These are phyloP conservation scores for Suillus subalutaceus DNA, from an alignment of 768 basidiomycete genomes.

Conservation along the genomic window DNA sequence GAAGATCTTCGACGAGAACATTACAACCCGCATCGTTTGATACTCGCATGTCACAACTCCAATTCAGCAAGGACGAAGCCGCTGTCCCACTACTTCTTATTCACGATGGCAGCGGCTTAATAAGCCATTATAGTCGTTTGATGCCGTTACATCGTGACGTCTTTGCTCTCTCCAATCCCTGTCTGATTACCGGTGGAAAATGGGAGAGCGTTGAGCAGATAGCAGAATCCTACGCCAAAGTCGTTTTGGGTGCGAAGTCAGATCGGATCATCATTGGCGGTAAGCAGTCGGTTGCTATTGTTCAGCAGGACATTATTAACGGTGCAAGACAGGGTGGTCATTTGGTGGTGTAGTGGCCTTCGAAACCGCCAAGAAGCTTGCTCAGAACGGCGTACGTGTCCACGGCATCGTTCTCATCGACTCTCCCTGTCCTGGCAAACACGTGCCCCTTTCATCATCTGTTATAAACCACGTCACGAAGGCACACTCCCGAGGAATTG, in stretches of 20 bases:
- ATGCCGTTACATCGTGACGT: constrained; percentile 50
- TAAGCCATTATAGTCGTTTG: constrained; percentile 52
- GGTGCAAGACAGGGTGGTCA: constrained; percentile 62
- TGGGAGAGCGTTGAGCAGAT: constrained; percentile 58
- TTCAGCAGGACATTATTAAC: constrained; percentile 13
- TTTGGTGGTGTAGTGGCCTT: constrained; percentile 77
- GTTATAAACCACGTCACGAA: constrained; percentile 51
- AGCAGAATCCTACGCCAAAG: constrained; percentile 50
- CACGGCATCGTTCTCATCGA: constrained; percentile 69
- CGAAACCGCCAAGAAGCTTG: constrained; percentile 58
- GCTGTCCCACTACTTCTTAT: constrained; percentile 59
- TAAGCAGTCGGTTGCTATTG: constrained; percentile 19
- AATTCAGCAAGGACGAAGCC: constrained; percentile 38
- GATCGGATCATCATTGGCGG: constrained; percentile 10
- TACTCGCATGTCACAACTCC: constrained; percentile 10
- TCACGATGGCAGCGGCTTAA: constrained; percentile 74
- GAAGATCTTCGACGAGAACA: not conserved
- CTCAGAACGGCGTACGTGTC: constrained; percentile 41
- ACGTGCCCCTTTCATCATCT: constrained; percentile 51
- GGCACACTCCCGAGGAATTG: constrained; percentile 29
- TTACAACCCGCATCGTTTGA: not conserved
- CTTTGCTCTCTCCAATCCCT: constrained; percentile 65
- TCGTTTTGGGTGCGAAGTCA: constrained; percentile 5
- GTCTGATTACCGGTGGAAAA: constrained; percentile 42
- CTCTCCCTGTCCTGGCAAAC: constrained; percentile 58